A percentile compares a stretch with the other conserved stretches of the same genome.
phyloP scores from a whole-genome alignment of 1,284 basidiomycete species.

The Cryptococcus sp. region DNA sequence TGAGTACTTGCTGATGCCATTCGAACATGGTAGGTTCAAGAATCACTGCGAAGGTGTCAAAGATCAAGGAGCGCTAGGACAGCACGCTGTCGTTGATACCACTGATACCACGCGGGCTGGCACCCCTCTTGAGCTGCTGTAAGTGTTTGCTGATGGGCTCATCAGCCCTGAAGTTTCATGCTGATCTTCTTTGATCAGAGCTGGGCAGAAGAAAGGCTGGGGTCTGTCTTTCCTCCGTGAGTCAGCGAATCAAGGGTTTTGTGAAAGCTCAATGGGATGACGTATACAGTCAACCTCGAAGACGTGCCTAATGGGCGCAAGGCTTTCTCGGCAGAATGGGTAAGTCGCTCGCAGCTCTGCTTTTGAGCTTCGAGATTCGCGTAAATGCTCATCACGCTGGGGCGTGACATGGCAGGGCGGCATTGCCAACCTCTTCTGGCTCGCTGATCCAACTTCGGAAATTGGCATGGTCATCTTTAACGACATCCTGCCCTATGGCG shows the following conservation, averaged over 20 bases:
- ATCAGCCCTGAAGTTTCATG: neutral
- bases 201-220: constrained; percentile 26
- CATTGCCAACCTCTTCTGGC: constrained; percentile 27
- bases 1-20: neutral
- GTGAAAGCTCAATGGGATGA: neutral
- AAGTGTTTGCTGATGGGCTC: neutral
- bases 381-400: no score
- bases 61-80: constrained; percentile 20
- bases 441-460: constrained; percentile 22
- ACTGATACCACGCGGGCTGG: constrained; percentile 12
- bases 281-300: constrained; percentile 23
- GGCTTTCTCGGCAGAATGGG: constrained; percentile 28
- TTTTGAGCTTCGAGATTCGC: no score
- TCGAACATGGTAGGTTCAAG: constrained; percentile 16
- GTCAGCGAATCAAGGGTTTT: neutral
- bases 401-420: constrained; percentile 13
- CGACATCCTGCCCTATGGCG: constrained; percentile 20
- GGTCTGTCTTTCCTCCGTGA: constrained; percentile 25
- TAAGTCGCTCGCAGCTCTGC: neutral
- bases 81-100: constrained; percentile 12
- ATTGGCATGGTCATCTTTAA: constrained; percentile 23
- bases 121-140: constrained; percentile 17
- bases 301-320: constrained; percentile 20
- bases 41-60: constrained; percentile 18
- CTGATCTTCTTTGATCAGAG: neutral